phyloP scores from a whole-genome alignment of 768 basidiomycete species.

The Boletus pseudopeckii region DNA sequence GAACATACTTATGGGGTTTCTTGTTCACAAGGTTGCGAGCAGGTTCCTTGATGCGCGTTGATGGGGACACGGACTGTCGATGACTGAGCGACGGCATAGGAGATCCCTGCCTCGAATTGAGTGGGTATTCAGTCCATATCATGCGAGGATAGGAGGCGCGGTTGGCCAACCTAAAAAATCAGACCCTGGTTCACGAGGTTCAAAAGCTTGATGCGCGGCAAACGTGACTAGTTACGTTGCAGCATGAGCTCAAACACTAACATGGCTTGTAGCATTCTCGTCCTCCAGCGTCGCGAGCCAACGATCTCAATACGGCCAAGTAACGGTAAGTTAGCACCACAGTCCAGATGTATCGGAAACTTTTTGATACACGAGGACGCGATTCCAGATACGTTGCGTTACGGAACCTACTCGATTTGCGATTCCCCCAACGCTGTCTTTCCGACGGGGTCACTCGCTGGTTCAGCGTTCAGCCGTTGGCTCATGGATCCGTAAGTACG shows the following conservation, averaged over 20 bases:
- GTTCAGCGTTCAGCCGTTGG: constrained; percentile 19
- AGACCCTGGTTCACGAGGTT: constrained; percentile 4
- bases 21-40: background rate
- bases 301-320: background rate
- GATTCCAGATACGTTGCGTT: constrained; percentile 31
- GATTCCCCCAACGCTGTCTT: constrained; percentile 35
- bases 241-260: background rate
- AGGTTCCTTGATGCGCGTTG: constrained; percentile 20
- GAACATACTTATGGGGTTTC: background rate
- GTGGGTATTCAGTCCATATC: constrained; percentile 24
- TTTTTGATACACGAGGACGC: background rate
- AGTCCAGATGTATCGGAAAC: background rate
- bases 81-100: constrained; percentile 12
- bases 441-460: constrained; percentile 32
- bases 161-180: constrained; percentile 4
- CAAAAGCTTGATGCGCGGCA: background rate
- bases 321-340: background rate
- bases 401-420: constrained; percentile 36
- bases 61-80: constrained; percentile 19
- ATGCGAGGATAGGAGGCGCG: background rate
- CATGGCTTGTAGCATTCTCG: background rate
- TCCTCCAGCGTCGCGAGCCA: background rate
- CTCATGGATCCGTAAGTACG: background rate
- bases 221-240: constrained; percentile 29
- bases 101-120: constrained; percentile 25